Evolutionary conservation across 257 asterid genomes (phyloP).

Genomic region (Solanum verrucosum): DNA sequence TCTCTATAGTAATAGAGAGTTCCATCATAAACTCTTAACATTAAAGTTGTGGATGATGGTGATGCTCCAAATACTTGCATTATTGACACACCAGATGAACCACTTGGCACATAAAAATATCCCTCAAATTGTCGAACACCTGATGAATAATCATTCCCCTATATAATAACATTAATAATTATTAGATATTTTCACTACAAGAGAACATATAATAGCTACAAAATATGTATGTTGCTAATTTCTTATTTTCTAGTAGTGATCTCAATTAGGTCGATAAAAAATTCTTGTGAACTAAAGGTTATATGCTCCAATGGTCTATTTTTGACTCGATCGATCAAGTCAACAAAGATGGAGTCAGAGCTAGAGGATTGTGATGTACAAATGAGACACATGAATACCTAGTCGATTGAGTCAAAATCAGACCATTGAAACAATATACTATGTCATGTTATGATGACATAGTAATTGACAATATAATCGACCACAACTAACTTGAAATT

Average conservation of each 20-base stretch:
- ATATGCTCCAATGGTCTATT: background rate
- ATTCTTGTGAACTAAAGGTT: background rate
- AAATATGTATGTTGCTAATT: too few relatives aligned
- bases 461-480: background rate
- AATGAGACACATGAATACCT: background rate
- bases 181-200: background rate
- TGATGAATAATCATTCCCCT: constrained; percentile 25
- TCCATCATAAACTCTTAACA: constrained; percentile 21
- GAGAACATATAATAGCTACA: background rate
- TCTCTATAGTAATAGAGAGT: constrained; percentile 9
- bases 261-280: too few relatives aligned
- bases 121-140: constrained; percentile 37
- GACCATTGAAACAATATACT: background rate
- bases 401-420: background rate
- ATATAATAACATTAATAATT: background rate
- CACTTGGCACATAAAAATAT: constrained; percentile 15
- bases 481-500: background rate
- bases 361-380: background rate
- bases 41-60: constrained; percentile 20
- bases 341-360: background rate
- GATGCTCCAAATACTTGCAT: constrained; percentile 33
- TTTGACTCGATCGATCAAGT: background rate
- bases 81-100: constrained; percentile 21
- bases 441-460: background rate
- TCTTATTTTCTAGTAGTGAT: background rate